phyloP scores from a whole-genome alignment of 805 yeast genomes.

The Hanseniaspora vineae region DNA sequence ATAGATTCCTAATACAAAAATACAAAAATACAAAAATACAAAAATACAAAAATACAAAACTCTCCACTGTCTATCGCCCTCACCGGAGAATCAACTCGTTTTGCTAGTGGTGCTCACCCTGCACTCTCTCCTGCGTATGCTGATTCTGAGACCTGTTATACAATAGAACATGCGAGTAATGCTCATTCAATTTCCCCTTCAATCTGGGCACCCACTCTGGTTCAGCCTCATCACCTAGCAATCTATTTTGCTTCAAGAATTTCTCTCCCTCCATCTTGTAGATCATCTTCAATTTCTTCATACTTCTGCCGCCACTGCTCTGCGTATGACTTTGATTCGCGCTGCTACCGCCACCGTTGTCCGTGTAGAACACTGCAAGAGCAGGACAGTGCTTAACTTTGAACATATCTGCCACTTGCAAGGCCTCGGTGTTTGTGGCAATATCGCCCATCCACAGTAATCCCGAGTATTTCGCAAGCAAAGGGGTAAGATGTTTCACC shows the following conservation, averaged over 20 bases:
- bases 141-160: not conserved
- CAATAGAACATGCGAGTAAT: not conserved
- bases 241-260: not conserved
- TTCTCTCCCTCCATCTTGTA: not conserved
- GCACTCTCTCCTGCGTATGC: no score
- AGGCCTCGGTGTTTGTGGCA: not conserved
- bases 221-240: not conserved
- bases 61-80: no score
- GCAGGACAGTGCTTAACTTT: conserved; percentile 1
- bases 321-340: not conserved
- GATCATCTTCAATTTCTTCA: not conserved
- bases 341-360: not conserved
- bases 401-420: conserved; percentile 1
- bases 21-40: not conserved
- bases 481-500: not conserved
- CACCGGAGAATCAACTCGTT: no score
- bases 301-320: not conserved
- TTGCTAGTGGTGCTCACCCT: no score
- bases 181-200: not conserved
- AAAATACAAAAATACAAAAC: not conserved
- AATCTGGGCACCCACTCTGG: not conserved
- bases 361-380: not conserved
- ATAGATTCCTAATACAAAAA: not conserved
- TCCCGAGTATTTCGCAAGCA: not conserved
- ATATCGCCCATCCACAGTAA: not conserved